These are phyloP conservation scores for Amphibolis antarctica DNA, from an alignment of 106 monocot species.

Conservation along the genomic window DNA sequence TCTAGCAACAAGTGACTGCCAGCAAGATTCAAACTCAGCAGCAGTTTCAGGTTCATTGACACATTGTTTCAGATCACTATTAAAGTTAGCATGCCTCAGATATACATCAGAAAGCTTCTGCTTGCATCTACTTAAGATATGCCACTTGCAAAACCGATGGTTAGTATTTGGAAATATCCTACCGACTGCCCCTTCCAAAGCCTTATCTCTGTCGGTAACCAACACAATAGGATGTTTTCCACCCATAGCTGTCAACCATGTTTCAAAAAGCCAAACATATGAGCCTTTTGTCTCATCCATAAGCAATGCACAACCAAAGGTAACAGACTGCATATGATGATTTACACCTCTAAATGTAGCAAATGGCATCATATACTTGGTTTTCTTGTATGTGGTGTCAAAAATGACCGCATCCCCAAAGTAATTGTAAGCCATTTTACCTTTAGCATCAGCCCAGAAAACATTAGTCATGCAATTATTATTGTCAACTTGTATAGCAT, in stretches of 20 bases:
- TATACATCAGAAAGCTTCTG: slow-evolving; percentile 73
- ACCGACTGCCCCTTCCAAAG: slow-evolving; percentile 74
- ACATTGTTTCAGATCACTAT: slow-evolving; percentile 56
- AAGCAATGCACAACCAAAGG: slow-evolving; percentile 73
- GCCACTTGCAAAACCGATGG: slow-evolving; percentile 79
- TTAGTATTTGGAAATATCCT: slow-evolving; percentile 58
- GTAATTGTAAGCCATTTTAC: slow-evolving; percentile 53
- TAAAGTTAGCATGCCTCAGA: slow-evolving; percentile 42
- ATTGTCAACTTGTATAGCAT: slow-evolving; percentile 89
- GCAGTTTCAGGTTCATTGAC: slow-evolving; percentile 39
- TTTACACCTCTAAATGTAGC: slow-evolving; percentile 78
- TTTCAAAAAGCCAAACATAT: slow-evolving; percentile 88
- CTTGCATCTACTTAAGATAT: slow-evolving; percentile 74
- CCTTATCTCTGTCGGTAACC: slow-evolving; percentile 65
- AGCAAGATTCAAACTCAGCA: slow-evolving; percentile 72
- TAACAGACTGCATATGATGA: slow-evolving; percentile 70
- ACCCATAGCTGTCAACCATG: slow-evolving; percentile 79
- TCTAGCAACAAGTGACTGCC: slow-evolving; percentile 54
- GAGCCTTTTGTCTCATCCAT: slow-evolving; percentile 96
- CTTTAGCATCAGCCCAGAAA: slow-evolving; percentile 84
- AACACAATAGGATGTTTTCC: slow-evolving; percentile 45
- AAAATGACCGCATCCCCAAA: slow-evolving; percentile 80
- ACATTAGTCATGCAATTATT: slow-evolving; percentile 88
- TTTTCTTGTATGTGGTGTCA: slow-evolving; percentile 89
- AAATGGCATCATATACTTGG: slow-evolving; percentile 97